Evolutionary conservation across 208 protist genomes (phyloP).

Genomic region (Trypanosoma boissoni): DNA sequence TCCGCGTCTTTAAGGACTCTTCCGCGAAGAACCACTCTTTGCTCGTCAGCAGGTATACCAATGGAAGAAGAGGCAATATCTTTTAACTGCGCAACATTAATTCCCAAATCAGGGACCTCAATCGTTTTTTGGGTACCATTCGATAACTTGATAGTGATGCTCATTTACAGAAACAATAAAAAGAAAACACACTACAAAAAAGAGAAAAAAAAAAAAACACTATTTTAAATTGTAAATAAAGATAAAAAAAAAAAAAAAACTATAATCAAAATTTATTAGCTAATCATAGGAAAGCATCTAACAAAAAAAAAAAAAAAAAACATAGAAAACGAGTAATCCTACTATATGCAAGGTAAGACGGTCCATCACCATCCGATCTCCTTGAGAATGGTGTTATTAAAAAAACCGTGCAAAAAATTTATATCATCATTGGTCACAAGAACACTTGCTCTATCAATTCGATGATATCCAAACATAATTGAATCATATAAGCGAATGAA

Average conservation of each 20-base stretch:
- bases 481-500: slow-evolving; percentile 81
- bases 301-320: slow-evolving; percentile 17
- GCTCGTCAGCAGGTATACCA: slow-evolving; percentile 75
- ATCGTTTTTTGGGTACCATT: slow-evolving; percentile 71
- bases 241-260: slow-evolving; percentile 18
- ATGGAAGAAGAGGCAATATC: slow-evolving; percentile 37
- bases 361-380: slow-evolving; percentile 49
- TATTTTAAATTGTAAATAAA: slow-evolving; percentile 19
- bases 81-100: slow-evolving; percentile 74
- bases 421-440: slow-evolving; percentile 78
- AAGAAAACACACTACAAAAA: slow-evolving; percentile 16
- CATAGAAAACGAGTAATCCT: slow-evolving; percentile 9
- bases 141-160: slow-evolving; percentile 75
- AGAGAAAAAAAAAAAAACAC: slow-evolving; percentile 16
- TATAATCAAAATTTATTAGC: slow-evolving; percentile 9
- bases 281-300: no score
- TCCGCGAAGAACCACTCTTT: slow-evolving; percentile 77
- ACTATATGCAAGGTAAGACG: no score
- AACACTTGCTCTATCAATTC: slow-evolving; percentile 49
- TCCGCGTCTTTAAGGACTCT: slow-evolving; percentile 87
- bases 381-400: slow-evolving; percentile 81
- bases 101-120: slow-evolving; percentile 67
- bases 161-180: slow-evolving; percentile 47
- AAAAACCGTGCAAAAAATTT: slow-evolving; percentile 87
- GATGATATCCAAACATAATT: slow-evolving; percentile 71